These are phyloP conservation scores for Orbilia ellipsospora DNA, from an alignment of 2,329 filamentous ascomycete species.

Conservation along the genomic window DNA sequence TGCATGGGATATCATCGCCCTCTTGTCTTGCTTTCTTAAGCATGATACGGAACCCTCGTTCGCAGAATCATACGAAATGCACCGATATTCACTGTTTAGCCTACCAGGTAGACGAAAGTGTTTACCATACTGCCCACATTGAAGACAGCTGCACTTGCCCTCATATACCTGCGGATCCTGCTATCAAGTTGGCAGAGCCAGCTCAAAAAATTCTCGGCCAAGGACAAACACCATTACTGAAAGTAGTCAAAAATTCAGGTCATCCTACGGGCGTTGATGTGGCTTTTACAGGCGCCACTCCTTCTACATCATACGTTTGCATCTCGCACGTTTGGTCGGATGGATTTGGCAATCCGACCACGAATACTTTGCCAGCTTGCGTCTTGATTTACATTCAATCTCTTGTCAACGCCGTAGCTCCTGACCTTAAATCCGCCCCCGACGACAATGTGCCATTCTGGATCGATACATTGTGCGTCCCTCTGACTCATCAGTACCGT, in stretches of 20 bases:
- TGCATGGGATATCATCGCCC: neutral
- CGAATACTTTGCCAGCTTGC: neutral
- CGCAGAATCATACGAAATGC: constrained; percentile 3
- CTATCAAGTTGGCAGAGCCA: no score
- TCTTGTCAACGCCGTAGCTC: neutral
- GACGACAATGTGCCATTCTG: neutral
- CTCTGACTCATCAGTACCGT: neutral
- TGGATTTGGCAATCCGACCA: neutral
- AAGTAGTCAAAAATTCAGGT: no score
- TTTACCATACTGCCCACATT: no score
- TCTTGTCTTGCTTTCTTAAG: neutral
- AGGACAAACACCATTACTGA: no score
- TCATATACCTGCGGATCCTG: no score
- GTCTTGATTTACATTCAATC: constrained; percentile 5
- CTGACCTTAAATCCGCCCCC: neutral
- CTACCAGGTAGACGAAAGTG: no score
- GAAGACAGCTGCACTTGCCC: no score
- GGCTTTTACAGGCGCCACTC: neutral
- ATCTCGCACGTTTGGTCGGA: constrained; percentile 7
- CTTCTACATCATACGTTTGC: neutral
- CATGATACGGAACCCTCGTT: neutral
- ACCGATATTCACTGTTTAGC: neutral
- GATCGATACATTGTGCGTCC: constrained; percentile 1
- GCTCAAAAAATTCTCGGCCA: no score
- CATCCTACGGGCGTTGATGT: neutral